Base-by-base conservation (phyloP, 192 early-diverging fungal genomes). In the Backusella tarrabulga region DNA sequence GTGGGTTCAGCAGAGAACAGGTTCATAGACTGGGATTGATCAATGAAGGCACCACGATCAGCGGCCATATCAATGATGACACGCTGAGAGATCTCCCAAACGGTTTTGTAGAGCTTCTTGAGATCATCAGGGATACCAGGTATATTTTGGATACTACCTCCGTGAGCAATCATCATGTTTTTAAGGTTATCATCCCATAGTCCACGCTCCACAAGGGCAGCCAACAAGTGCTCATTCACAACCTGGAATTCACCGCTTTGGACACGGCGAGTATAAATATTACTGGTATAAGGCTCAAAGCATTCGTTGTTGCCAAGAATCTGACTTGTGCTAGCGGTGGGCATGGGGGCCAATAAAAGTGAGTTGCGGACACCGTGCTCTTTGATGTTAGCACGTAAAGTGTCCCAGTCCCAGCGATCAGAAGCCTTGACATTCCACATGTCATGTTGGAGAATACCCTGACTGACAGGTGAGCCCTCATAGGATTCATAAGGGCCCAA, bases 281-380 rank as follows among this genome's bases (percentile, higher is more conserved):
- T 98, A 85, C 89, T 91, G 19, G 91, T 95, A 72, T 93, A 95
- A 4, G 92, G 93, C 83, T 93, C 97, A 81, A 97, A 98, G 83
- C 95, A 96, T 85, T 98, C 97, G 85, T 97, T 98, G 88, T 96
- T 97, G 50, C 97, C 97, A 34, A 98, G 85, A 81, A 98, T 98
- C 82, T 98, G 97, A 71, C 91, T 93, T 5, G 97, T 98, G 15
- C 92, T 93, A 12, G 97, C 97, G 1, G 97, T 98, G 3, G 97
- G 97, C 97, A 98, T 98, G 0, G 97, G 97, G 14, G 96, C 96
- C 23, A 98, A 90, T 36, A 98, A 84, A 12, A 98, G 88, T 32
- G 93, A 95, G 89, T 98, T 98, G 80, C 96, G 91, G 8, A 96
- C 93, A 72, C 97, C 97, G 73, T 91, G 83, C 76, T 91, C 81